Base-by-base conservation (phyloP, 1,284 basidiomycete genomes). In the Golubevia sp. region DNA sequence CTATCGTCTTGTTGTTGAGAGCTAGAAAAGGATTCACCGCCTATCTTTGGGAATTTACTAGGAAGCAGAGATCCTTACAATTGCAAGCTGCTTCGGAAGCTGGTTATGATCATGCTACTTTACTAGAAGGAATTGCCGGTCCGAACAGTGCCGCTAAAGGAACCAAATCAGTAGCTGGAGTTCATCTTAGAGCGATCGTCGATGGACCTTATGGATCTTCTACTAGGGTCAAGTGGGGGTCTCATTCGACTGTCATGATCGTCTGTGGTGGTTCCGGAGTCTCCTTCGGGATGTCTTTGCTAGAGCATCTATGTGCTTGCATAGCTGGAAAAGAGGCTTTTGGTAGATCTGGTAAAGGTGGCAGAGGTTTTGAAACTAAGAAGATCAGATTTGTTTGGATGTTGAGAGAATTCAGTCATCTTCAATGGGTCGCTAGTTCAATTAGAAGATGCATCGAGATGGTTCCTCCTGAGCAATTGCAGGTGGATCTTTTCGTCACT, bases 331-430 rank as follows among this genome's bases (percentile, higher is more conserved):
- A 59, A 6, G 61, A 58, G 50, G 58, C 60, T 58, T 49, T 72
- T 8, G 71, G 74, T 55, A 65, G 70, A 26, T 54, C 57, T 3
- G 73, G 77, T 59, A 79, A 77, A 50, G 74, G 79, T 53, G 80
- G 79, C 2, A 85, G 85, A 50, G 83, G 83, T 7, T 88, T 87
- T 70, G 85, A 85, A 63, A 89, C 88, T 1, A 85, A 83, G 49
- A 87, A 91, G 1, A 87, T 93, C 0, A 87, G 92, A 24, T 92
- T 94, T 70, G 88, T 94, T 2, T 94, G 93, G 93, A 87, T 94
- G 55, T 86, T 92, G 55, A 86, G 91, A 57, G 92, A 94, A 78
- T 92, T 90, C 77, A 88, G 91, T 91, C 91, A 94, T 77, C 86
- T 93, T 49, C 89, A 91, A 62, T 94, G 92, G 92, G 90, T 91